Conservation (phyloP, 1,284 basidiomycete genomes). For the Xerocomus cyaneibrunnescens region DNA sequence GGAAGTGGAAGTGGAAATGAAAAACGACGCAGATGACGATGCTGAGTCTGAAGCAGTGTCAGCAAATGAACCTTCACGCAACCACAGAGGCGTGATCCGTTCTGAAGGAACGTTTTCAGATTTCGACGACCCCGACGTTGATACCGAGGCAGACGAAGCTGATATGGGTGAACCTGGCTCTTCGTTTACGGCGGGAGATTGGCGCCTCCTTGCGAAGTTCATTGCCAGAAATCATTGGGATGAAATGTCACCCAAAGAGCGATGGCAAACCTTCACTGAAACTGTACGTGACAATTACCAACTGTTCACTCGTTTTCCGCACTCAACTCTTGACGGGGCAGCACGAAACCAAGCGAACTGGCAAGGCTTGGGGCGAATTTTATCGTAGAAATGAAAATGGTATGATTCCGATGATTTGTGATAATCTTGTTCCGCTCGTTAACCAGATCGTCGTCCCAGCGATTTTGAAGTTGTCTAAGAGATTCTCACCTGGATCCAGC, state of each 20-base stretch:
- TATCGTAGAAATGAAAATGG: slow-evolving; percentile 52
- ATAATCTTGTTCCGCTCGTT: slow-evolving; percentile 1
- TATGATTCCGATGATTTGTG: slow-evolving; percentile 30
- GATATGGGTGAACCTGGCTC: slow-evolving; percentile 53
- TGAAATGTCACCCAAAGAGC: slow-evolving; percentile 40
- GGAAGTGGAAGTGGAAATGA: slow-evolving; percentile 36
- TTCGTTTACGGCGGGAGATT: slow-evolving; percentile 55
- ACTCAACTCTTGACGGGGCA: slow-evolving; percentile 17
- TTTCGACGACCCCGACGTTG: slow-evolving; percentile 13
- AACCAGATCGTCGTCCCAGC: slow-evolving; percentile 15
- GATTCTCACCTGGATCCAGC: slow-evolving; percentile 14
- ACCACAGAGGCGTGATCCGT: slow-evolving; percentile 6
- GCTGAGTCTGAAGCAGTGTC: slow-evolving; percentile 34
- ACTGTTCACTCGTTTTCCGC: background rate
- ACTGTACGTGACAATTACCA: slow-evolving; percentile 39
- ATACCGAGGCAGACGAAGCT: slow-evolving; percentile 44
- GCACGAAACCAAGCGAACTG: slow-evolving; percentile 47
- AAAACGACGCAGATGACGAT: slow-evolving; percentile 36
- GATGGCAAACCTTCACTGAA: slow-evolving; percentile 53
- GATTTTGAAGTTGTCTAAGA: slow-evolving; percentile 27
- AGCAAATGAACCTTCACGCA: slow-evolving; percentile 11
- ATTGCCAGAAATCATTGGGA: slow-evolving; percentile 51
- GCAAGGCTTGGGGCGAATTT: slow-evolving; percentile 59
- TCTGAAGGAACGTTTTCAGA: slow-evolving; percentile 18
- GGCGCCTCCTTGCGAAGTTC: slow-evolving; percentile 55